Base-by-base conservation (phyloP, 2,329 filamentous ascomycete genomes). In the Colletotrichum salicis region DNA sequence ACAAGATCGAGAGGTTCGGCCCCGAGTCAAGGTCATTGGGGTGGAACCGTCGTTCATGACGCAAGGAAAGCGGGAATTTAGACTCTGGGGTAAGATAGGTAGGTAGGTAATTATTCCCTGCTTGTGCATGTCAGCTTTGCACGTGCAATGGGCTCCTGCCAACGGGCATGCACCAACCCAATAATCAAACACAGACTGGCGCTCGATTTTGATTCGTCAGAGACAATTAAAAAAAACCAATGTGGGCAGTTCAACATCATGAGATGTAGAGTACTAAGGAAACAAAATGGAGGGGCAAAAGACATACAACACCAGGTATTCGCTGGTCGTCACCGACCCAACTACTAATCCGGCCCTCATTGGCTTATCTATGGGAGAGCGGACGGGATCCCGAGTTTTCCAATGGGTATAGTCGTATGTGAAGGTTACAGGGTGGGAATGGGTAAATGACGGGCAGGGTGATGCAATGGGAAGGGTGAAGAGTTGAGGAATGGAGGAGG, bases 361-460 rank as follows among this genome's bases (percentile, higher is more conserved):
- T 6, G 24, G 33, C n/a, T 27, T 10, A 6, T 59, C 13, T 35
- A 15, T 59, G 35, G 11, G 12, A 45, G 33, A 59, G 57, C 57
- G 41, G 41, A 48, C 41, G 41, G 41, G 41, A 48, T 48, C 41
- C 41, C 41, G 41, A 48, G 41, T 48, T 48, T 22, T 48, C 41
- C 41, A 48, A 54, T 54, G 51, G 51, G 51, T 54, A 54, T 54
- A 22, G 51, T 54, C 51, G 51, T 54, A 54, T 54, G 51, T 52
- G 22, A 1, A 13, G 0, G 22, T 2, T 3, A 4, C 1, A 2
- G 4, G 22, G 7, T 0, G 10, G 4, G 10, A 52, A 1, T 3
- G 1, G 22, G 0, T 52, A 5, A 0, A 52, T 52, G 1, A 12
- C 6, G 22, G 3, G 10, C 12, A 27, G 19, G 35, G 12, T 37